A percentile compares a stretch with the other conserved stretches of the same genome.
Conservation (phyloP, 768 basidiomycete species). For the Phanerochaete sordida region DNA sequence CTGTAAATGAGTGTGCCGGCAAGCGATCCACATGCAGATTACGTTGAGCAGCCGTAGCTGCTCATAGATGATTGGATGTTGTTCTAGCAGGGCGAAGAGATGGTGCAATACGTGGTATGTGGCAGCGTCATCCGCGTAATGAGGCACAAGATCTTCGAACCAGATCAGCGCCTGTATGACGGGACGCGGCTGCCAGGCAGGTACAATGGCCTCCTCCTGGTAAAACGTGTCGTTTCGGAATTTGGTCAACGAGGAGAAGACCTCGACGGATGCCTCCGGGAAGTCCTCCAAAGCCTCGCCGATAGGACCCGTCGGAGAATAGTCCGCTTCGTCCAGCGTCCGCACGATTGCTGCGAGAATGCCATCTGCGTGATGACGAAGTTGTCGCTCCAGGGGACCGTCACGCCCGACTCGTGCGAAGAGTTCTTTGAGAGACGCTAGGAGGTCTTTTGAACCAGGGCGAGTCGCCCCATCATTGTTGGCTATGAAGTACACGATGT, state of each 20-base stretch:
- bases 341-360: slow-evolving; percentile 59
- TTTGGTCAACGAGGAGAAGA: slow-evolving; percentile 49
- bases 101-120: slow-evolving; percentile 77
- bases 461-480: slow-evolving; percentile 10
- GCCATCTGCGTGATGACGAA: slow-evolving; percentile 47
- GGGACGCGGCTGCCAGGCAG: slow-evolving; percentile 46
- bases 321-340: slow-evolving; percentile 67
- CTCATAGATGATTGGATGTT: slow-evolving; percentile 76
- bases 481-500: slow-evolving; percentile 48
- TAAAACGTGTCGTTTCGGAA: slow-evolving; percentile 51
- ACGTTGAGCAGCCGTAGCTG: slow-evolving; percentile 73
- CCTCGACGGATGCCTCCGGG: slow-evolving; percentile 27
- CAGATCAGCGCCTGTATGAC: slow-evolving; percentile 58
- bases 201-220: slow-evolving; percentile 64
- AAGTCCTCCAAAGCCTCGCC: slow-evolving; percentile 31
- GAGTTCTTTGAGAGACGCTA: background rate
- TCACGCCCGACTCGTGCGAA: background rate
- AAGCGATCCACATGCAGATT: slow-evolving; percentile 70
- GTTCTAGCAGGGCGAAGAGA: slow-evolving; percentile 63
- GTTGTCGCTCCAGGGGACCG: slow-evolving; percentile 29
- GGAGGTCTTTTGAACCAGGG: background rate
- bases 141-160: slow-evolving; percentile 43
- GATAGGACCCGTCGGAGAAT: slow-evolving; percentile 49
- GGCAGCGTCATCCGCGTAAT: slow-evolving; percentile 48
- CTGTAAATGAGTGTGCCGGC: slow-evolving; percentile 50